Base-by-base conservation (phyloP, 139 green algal genomes). In the Trebouxia sp. region DNA sequence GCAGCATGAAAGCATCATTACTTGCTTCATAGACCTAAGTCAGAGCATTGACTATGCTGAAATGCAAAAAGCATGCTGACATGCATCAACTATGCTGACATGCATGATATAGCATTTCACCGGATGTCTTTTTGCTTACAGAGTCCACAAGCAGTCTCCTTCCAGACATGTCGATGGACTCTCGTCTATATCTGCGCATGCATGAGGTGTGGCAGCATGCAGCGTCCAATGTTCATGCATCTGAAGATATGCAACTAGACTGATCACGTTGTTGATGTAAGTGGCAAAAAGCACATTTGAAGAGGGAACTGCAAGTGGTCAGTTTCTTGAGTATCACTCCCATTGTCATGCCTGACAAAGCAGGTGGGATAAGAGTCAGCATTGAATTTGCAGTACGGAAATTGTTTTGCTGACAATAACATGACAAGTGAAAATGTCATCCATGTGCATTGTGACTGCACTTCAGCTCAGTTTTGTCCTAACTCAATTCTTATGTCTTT, bases 401-500 rank as follows among this genome's bases (percentile, higher is more conserved):
- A 28, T 22, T 58, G 50, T 22, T 58, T 17, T 2, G 4, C 26
- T 56, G 48, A 56, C 15, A 15, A 12, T 56, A 15, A 15, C 48
- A 56, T 28, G 50, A 58, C 50, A n/a, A n/a, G n/a, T n/a, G n/a
- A n/a, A n/a, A n/a, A n/a, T n/a, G n/a, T n/a, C n/a, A n/a, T n/a
- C n/a, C n/a, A n/a, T n/a, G n/a, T n/a, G n/a, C n/a, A n/a, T n/a
- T n/a, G n/a, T 58, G 50, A 58, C 22, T 58, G 22, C 50, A 58
- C 26, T 58, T 58, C 50, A 58, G 20, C 26, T 58, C 20, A 22
- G 20, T 17, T 58, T 58, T 22, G 26, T 22, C 26, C 20, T 56
- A n/a, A 38, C 39, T 77, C 24, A 77, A 11, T 77, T 77, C 69
- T 77, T 77, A 22, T 79, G 72, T 42, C 72, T 62, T 35, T 79